Conservation (phyloP, 495 filamentous ascomycete genomes). For the Penicillium goetzii region DNA sequence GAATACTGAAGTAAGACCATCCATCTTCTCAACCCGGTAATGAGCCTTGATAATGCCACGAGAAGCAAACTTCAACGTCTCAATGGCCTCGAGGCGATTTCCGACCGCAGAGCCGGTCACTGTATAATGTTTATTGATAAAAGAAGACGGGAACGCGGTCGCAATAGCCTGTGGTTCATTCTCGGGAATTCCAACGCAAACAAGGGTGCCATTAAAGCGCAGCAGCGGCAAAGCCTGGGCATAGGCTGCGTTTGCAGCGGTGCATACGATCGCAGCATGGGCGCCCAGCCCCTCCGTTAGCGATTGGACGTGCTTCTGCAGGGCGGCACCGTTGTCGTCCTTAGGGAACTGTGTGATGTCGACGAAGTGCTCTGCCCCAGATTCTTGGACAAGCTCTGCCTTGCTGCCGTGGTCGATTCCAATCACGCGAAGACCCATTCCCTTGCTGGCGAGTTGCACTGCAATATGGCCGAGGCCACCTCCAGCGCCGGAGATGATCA, state of each 20-base stretch:
- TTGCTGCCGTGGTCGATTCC: constrained; percentile 70
- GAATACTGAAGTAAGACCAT: constrained; percentile 62
- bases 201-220: constrained; percentile 63
- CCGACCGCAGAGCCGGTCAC: constrained; percentile 69
- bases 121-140: constrained; percentile 57
- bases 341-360: constrained; percentile 60
- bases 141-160: constrained; percentile 51
- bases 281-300: constrained; percentile 67
- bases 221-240: constrained; percentile 61
- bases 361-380: constrained; percentile 71
- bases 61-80: constrained; percentile 65
- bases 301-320: constrained; percentile 59
- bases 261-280: constrained; percentile 65
- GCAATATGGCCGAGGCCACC: constrained; percentile 71
- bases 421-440: constrained; percentile 70
- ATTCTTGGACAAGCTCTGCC: constrained; percentile 58
- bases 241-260: constrained; percentile 68
- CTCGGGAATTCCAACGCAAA: constrained; percentile 73
- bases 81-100: constrained; percentile 65
- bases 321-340: constrained; percentile 48
- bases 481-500: constrained; percentile 69
- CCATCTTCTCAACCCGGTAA: constrained; percentile 62
- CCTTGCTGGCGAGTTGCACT: constrained; percentile 62
- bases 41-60: constrained; percentile 65
- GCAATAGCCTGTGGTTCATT: constrained; percentile 60